Evolutionary conservation across 441 rosid genomes (phyloP).

Genomic region (Kokia cookei): DNA sequence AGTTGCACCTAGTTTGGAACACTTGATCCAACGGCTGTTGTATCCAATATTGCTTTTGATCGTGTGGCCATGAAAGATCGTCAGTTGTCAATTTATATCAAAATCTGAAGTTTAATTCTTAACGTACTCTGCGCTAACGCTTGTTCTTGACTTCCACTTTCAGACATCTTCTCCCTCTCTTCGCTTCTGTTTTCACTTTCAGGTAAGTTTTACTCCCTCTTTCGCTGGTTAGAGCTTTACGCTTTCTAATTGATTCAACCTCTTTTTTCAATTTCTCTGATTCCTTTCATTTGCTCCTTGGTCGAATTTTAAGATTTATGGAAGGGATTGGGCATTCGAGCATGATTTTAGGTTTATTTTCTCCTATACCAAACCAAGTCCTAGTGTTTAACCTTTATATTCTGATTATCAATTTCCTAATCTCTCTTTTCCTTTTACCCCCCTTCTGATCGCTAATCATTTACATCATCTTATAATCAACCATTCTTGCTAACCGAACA

Average conservation of each 20-base stretch:
- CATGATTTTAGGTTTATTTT: neutral
- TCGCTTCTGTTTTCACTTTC: neutral
- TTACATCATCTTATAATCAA: neutral
- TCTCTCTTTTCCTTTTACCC: neutral
- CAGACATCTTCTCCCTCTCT: neutral
- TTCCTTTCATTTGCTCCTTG: neutral
- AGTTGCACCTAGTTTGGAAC: neutral
- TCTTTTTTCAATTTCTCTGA: neutral
- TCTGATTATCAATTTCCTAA: neutral
- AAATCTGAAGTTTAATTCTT: neutral
- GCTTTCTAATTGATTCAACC: neutral
- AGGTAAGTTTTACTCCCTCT: neutral
- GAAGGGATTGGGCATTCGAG: neutral
- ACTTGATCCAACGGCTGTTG: slow-evolving; percentile 1
- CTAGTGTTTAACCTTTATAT: neutral
- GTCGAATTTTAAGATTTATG: neutral
- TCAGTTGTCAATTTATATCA: neutral
- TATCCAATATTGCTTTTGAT: neutral
- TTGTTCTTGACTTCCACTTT: neutral
- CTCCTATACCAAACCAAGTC: neutral
- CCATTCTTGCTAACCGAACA: neutral
- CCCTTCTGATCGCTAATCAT: neutral
- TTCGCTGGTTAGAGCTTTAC: neutral
- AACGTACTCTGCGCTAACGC: neutral
- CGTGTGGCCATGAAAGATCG: neutral